Evolutionary conservation across 148 eudicot species (phyloP), one percentile per base, ranked within the genome.

Genomic region (Cornus suecica): DNA sequence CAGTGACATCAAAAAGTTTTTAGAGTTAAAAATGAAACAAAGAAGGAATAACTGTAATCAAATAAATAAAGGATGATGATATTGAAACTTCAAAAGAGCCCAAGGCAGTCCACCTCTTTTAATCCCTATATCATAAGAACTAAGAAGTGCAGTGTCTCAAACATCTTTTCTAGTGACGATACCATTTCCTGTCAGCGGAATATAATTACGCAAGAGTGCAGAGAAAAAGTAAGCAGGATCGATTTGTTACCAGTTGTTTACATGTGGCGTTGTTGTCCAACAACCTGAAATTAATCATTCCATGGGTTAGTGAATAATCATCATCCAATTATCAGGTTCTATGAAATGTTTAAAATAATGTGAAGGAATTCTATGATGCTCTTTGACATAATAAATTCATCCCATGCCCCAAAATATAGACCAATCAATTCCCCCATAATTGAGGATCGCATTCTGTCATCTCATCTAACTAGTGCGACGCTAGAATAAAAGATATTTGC

Each of bases 251-350:
- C 98, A 94, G 56, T 75, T 78, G 5, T 52, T 74, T 23, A 92
- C 81, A 77, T 76, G 98, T 73, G 87, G 88, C 65, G 91, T 90
- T 11, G 60, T 34, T 31, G 30, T 77, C 98, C 98, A 94, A 88
- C 98, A 94, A 88, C 85, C 98, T 94, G 97, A 85, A 76, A 82
- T 72, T 41, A 58, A 67, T 72, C 67, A 75, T 60, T 37, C 69
- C 63, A 22, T 71, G 78, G 41, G 58, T 77, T 20, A 30, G 62
- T 42, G 20, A 32, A 2, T 67, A 41, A 8, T 41, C 29, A 30
- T 62, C 74, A 61, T 69, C 20, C 28, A 70, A 23, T 23, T 70
- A 63, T 65, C 63, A 67, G 29, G 37, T 52, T 58, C 32, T 11
- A 66, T 64, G 32, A 42, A 26, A 74, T 62, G 10, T 13, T 18